A percentile compares a stretch with the other conserved stretches of the same genome.
Conservation (phyloP, 192 early-diverging fungal genomes). For the Dissophora globulifera region DNA sequence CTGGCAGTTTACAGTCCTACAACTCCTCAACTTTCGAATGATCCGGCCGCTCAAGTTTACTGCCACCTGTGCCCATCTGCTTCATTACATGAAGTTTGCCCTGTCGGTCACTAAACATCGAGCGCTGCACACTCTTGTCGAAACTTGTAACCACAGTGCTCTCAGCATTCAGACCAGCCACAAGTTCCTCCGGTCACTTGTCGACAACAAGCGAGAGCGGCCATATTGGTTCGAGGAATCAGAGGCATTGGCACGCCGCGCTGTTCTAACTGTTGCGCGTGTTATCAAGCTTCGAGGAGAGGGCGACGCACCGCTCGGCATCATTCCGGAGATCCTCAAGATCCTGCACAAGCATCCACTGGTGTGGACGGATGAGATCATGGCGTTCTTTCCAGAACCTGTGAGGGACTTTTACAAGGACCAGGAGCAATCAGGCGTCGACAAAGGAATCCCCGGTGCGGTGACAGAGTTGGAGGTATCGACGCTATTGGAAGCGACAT, state of each 20-base stretch:
- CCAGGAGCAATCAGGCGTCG: constrained; percentile 30
- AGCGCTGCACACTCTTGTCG: constrained; percentile 73
- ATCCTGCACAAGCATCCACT: constrained; percentile 61
- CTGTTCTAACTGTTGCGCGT: constrained; percentile 62
- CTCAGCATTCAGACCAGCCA: constrained; percentile 74
- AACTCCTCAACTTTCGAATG: constrained; percentile 79
- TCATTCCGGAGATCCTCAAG: constrained; percentile 57
- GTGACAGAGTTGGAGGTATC: constrained; percentile 41
- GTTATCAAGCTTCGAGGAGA: constrained; percentile 67
- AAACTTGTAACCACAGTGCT: constrained; percentile 73
- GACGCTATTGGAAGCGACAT: constrained; percentile 33
- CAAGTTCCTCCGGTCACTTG: constrained; percentile 64
- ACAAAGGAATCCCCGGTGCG: constrained; percentile 34
- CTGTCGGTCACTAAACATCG: constrained; percentile 72
- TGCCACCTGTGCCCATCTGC: constrained; percentile 68
- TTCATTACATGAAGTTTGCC: constrained; percentile 75
- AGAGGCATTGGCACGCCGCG: constrained; percentile 64
- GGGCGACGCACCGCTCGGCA: constrained; percentile 61
- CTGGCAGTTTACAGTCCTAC: constrained; percentile 79
- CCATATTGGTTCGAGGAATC: constrained; percentile 71
- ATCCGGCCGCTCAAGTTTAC: constrained; percentile 80
- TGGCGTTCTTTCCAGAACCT: constrained; percentile 64
- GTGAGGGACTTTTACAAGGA: constrained; percentile 57
- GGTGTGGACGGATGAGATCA: constrained; percentile 63
- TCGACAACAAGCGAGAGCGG: constrained; percentile 64